phyloP scores from a whole-genome alignment of 192 early-diverging fungal species.

The Coemansia sp. region DNA sequence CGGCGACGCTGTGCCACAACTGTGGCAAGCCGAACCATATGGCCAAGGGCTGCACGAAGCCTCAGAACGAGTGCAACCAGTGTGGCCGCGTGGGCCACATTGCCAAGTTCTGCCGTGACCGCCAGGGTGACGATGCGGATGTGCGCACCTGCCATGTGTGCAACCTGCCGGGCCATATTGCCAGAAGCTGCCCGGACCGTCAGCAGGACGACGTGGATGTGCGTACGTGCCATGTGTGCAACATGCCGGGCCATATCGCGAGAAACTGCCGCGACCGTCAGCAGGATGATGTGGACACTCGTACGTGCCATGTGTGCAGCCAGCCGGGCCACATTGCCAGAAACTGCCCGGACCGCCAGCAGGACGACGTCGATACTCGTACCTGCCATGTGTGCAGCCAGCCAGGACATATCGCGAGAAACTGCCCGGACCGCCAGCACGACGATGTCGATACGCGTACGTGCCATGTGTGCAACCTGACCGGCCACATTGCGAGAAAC shows the following conservation, averaged over 20 bases:
- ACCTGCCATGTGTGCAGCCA: conserved; percentile 10
- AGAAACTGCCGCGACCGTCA: conserved; percentile 32
- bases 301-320: conserved; percentile 6
- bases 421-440: conserved; percentile 17
- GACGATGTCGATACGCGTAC: conserved; percentile 15
- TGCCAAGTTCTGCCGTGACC: conserved; percentile 36
- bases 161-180: conserved; percentile 39
- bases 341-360: conserved; percentile 24
- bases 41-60: conserved; percentile 45
- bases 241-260: conserved; percentile 40
- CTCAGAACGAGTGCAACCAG: conserved; percentile 52
- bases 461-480: conserved; percentile 46
- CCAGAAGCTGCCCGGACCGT: conserved; percentile 34
- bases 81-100: conserved; percentile 51
- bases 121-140: background rate
- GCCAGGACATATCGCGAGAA: conserved; percentile 44
- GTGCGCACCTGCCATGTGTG: conserved; percentile 1
- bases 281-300: background rate
- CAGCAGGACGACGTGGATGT: background rate
- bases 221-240: conserved; percentile 11
- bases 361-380: background rate
- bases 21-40: conserved; percentile 54
- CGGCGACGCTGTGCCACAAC: conserved; percentile 32
- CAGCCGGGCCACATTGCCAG: conserved; percentile 46
- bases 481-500: conserved; percentile 50